These are phyloP conservation scores for Kluyveromyces lactis DNA, from an alignment of 805 yeast species.

Conservation along the genomic window DNA sequence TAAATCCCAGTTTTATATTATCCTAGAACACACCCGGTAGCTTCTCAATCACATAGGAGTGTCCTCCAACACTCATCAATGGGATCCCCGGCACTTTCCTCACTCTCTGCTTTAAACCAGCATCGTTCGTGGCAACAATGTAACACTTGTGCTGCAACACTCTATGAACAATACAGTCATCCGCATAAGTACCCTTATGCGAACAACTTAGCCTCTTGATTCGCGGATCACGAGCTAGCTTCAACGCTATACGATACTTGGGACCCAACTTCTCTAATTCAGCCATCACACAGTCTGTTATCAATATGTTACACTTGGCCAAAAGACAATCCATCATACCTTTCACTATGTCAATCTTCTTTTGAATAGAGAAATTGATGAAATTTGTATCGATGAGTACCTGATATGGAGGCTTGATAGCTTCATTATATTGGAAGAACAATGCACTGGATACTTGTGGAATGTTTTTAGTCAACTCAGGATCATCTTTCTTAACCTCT, in stretches of 20 bases:
- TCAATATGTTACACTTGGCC: slow-evolving; percentile 91
- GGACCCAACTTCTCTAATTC: slow-evolving; percentile 96
- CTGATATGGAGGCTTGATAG: slow-evolving; percentile 97
- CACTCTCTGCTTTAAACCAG: slow-evolving; percentile 86
- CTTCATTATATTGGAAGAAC: slow-evolving; percentile 88
- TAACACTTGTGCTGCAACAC: slow-evolving; percentile 95
- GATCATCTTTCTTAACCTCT: slow-evolving; percentile 46
- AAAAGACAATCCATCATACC: slow-evolving; percentile 95
- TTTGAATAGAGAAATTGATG: slow-evolving; percentile 92
- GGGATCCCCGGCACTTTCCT: slow-evolving; percentile 98
- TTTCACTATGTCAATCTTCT: slow-evolving; percentile 86
- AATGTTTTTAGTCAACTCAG: slow-evolving; percentile 62
- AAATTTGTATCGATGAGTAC: slow-evolving; percentile 94
- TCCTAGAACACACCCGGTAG: slow-evolving; percentile 81
- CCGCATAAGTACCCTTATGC: slow-evolving; percentile 96
- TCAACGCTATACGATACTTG: slow-evolving; percentile 84
- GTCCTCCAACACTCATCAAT: slow-evolving; percentile 91
- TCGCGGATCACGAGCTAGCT: slow-evolving; percentile 89
- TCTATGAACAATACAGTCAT: slow-evolving; percentile 90
- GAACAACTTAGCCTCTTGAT: slow-evolving; percentile 79
- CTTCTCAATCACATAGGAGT: slow-evolving; percentile 85
- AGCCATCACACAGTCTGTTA: slow-evolving; percentile 97
- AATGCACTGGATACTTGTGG: slow-evolving; percentile 96
- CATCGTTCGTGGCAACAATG: slow-evolving; percentile 97
- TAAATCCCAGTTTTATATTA: too few relatives aligned